These are phyloP conservation scores for Xylaria sp. DNA, from an alignment of 2,329 filamentous ascomycete species.

Conservation along the genomic window DNA sequence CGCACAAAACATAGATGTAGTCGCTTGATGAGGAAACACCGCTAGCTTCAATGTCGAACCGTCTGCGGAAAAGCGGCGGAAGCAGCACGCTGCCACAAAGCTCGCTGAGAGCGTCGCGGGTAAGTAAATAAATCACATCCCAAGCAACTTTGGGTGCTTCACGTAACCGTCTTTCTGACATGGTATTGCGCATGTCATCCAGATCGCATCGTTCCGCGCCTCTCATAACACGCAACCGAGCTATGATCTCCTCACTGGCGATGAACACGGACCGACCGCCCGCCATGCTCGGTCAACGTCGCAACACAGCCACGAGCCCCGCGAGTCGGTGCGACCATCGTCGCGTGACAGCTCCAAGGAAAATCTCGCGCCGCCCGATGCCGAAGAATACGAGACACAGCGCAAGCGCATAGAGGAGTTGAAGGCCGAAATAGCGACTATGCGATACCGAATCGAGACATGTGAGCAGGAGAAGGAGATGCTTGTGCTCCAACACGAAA, in stretches of 20 bases:
- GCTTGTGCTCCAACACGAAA: conserved; percentile 76
- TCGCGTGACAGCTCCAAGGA: conserved; percentile 65
- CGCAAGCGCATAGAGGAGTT: conserved; percentile 73
- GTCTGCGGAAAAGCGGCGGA: conserved; percentile 38
- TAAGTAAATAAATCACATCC: conserved; percentile 37
- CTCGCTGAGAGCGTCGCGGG: conserved; percentile 37
- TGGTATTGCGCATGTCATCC: background rate
- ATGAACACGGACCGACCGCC: conserved; percentile 47
- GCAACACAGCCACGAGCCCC: conserved; percentile 48
- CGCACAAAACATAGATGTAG: background rate
- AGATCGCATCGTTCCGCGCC: conserved; percentile 56
- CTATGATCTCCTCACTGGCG: conserved; percentile 65
- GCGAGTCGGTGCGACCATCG: conserved; percentile 49
- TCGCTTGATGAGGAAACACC: background rate
- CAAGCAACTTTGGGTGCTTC: background rate
- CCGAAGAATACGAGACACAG: conserved; percentile 64
- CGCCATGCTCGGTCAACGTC: conserved; percentile 45
- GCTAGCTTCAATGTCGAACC: conserved; percentile 33
- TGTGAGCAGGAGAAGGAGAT: conserved; percentile 88
- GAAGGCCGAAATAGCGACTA: conserved; percentile 85
- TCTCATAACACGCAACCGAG: conserved; percentile 58
- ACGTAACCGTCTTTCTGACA: background rate
- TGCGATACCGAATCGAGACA: conserved; percentile 87
- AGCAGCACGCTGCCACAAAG: conserved; percentile 31
- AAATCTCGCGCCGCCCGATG: conserved; percentile 63